Percentiles rank a stretch among this genome's conserved stretches.
These are phyloP conservation scores for Sporobolomyces roseus DNA, from an alignment of 768 basidiomycete species.

Conservation along the genomic window DNA sequence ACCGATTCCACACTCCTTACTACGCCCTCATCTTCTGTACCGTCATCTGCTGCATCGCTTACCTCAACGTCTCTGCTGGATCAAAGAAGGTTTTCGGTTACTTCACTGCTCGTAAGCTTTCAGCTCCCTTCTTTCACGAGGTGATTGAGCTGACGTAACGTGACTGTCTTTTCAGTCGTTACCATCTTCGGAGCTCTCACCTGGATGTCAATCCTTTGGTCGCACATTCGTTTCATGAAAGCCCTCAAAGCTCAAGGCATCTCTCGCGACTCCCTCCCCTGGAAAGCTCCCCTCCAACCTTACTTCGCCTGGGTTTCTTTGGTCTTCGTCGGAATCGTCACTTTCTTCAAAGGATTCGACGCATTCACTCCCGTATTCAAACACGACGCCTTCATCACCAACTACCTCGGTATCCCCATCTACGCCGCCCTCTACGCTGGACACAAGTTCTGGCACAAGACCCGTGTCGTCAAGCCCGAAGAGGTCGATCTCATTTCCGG, in stretches of 20 bases:
- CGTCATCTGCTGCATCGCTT: slow-evolving; percentile 47
- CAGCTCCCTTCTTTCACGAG: neutral
- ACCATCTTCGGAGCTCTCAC: slow-evolving; percentile 52
- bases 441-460: slow-evolving; percentile 38
- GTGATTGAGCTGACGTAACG: no score
- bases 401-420: slow-evolving; percentile 19
- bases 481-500: slow-evolving; percentile 44
- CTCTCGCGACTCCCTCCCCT: slow-evolving; percentile 54
- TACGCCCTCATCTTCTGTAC: slow-evolving; percentile 46
- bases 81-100: slow-evolving; percentile 49
- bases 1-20: slow-evolving; percentile 46
- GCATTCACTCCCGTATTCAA: slow-evolving; percentile 30
- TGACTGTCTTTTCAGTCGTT: no score
- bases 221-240: slow-evolving; percentile 50
- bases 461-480: slow-evolving; percentile 29
- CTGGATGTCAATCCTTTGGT: slow-evolving; percentile 72
- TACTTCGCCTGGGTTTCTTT: slow-evolving; percentile 47
- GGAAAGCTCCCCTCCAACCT: slow-evolving; percentile 53
- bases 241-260: slow-evolving; percentile 47
- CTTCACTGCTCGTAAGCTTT: slow-evolving; percentile 45
- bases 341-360: slow-evolving; percentile 45
- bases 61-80: slow-evolving; percentile 44
- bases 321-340: slow-evolving; percentile 38
- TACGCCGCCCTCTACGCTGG: slow-evolving; percentile 17
- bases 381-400: slow-evolving; percentile 32